Base-by-base conservation (phyloP, 495 filamentous ascomycete species). In the Sordaria brevicollis region DNA sequence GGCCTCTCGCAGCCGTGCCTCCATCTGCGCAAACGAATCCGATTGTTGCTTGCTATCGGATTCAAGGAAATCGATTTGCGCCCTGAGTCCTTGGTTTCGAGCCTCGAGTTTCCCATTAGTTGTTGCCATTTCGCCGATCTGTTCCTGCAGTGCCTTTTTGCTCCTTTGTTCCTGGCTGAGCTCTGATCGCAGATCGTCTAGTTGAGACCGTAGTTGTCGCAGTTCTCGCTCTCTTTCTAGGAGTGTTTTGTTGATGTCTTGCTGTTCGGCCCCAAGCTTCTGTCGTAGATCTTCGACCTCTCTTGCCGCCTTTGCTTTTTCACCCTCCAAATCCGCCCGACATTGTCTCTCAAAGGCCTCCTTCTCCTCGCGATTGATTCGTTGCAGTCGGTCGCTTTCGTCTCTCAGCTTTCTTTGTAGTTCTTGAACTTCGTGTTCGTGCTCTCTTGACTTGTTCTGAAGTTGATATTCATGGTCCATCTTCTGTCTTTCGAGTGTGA, bases 1-100 rank as follows among this genome's bases (percentile, higher is more conserved):
- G 0, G 93, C 93, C 39, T 94, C 90, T 76, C 91, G 90, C 77
- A 96, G 88, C 54, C 89, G 84, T 67, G 88, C 82, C 75, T 95
- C 89, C 78, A 96, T 86, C 21, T 88, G 86, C 34, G 91, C 88
- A 76, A 92, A 96, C 37, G 90, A 86, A 70, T 92, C 83, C 5
- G 91, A 92, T 76, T 97, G 93, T 36, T 92, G 89, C 77, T 96
- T 91, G 73, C 89, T 89, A 70, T 93, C 92, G 13, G 91, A 93
- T 79, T 97, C 93, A 21, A 97, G 87, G 76, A 94, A 93, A 69
- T 95, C 90, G 68, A 95, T 91, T 62, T 91, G 89, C 5, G 89
- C 90, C 71, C 89, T 88, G 41, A 96, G 86, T 10, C 89, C 90
- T 65, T 89, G 87, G 39, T 90, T 89, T 5, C 90, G 87, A 2